Percentiles rank a stretch among this genome's conserved stretches.
These are phyloP conservation scores for Taiozyma sp. DNA, from an alignment of 1,139 yeast species.

Conservation along the genomic window DNA sequence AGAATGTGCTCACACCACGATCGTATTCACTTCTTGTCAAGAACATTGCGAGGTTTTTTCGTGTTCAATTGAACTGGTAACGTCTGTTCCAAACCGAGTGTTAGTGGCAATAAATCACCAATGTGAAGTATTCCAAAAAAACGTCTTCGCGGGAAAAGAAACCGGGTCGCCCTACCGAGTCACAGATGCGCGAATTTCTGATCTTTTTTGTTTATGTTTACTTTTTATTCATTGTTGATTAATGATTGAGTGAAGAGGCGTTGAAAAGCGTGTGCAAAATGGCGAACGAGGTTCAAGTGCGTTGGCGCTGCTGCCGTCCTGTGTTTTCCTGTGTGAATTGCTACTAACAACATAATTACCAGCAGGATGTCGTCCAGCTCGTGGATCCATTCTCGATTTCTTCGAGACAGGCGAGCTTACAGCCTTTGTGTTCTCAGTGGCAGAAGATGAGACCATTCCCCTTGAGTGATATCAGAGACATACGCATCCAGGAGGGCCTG, in stretches of 20 bases:
- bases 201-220: background rate
- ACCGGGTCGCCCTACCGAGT: background rate
- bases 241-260: background rate
- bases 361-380: constrained; percentile 13
- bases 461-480: constrained; percentile 38
- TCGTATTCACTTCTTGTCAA: constrained; percentile 98
- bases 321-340: background rate
- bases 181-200: background rate
- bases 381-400: constrained; percentile 10
- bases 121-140: background rate
- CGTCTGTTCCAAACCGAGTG: background rate
- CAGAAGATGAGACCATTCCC: constrained; percentile 39
- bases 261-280: background rate
- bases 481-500: constrained; percentile 63
- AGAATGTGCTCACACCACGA: constrained; percentile 97
- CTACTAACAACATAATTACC: background rate
- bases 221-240: background rate
- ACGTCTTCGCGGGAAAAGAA: background rate
- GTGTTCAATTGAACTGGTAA: background rate
- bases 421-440: constrained; percentile 26
- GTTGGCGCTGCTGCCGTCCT: background rate
- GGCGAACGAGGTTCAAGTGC: background rate
- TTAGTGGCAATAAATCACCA: background rate
- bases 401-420: constrained; percentile 27
- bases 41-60: constrained; percentile 55